Evolutionary conservation across 768 basidiomycete genomes (phyloP).

Genomic region (Flagelloscypha sp.): DNA sequence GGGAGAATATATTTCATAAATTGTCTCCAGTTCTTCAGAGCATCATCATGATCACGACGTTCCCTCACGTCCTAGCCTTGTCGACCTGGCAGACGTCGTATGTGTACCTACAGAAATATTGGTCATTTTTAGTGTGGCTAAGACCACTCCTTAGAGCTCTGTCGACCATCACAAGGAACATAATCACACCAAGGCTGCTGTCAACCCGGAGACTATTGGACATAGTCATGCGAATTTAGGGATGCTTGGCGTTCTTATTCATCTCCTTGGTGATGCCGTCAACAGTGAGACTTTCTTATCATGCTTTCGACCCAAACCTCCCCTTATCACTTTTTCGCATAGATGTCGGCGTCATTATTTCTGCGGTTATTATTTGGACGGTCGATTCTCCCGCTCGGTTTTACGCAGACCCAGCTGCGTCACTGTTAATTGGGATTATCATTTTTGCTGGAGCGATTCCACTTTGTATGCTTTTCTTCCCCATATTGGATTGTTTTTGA

Average conservation of each 20-base stretch:
- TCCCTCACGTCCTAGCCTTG: no score
- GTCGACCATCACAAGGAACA: no score
- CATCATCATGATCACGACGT: no score
- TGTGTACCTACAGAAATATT: no score
- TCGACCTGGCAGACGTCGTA: no score
- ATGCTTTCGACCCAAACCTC: constrained; percentile 1
- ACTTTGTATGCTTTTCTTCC: constrained; percentile 31
- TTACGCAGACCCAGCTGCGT: constrained; percentile 48
- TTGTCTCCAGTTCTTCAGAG: background rate
- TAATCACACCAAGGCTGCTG: no score
- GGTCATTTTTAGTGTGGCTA: no score
- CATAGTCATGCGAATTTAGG: constrained; percentile 40
- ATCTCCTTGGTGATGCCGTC: constrained; percentile 45
- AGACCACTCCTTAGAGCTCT: no score
- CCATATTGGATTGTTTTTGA: constrained; percentile 1
- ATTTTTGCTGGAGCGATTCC: constrained; percentile 48
- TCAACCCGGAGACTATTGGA: no score
- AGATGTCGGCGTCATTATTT: constrained; percentile 50
- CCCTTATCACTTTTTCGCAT: background rate
- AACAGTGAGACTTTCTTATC: constrained; percentile 31
- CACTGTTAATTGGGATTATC: constrained; percentile 40
- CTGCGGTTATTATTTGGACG: constrained; percentile 43
- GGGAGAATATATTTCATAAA: no score
- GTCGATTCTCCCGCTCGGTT: constrained; percentile 34
- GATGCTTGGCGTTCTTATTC: constrained; percentile 39